A percentile compares a stretch with the other conserved stretches of the same genome.
Conservation (phyloP, 75 land plant genomes). For the Pseudotsuga menziesii region DNA sequence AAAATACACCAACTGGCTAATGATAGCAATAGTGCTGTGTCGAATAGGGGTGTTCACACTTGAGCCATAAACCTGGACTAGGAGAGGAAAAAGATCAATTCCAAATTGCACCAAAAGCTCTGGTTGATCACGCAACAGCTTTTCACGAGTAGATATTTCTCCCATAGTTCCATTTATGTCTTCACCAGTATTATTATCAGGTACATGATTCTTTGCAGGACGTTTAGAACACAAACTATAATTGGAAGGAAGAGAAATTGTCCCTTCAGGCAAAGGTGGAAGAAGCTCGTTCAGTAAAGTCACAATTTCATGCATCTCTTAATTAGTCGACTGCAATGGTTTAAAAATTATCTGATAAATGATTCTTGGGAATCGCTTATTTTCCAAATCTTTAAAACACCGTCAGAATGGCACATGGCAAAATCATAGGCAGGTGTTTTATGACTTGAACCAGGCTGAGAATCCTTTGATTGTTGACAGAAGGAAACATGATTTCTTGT, state of each 20-base stretch:
- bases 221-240: too few relatives aligned
- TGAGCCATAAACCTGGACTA: constrained; percentile 32
- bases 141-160: constrained; percentile 22
- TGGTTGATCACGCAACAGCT: constrained; percentile 36
- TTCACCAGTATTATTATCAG: too few relatives aligned
- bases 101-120: constrained; percentile 48
- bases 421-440: constrained; percentile 35
- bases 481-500: constrained; percentile 10
- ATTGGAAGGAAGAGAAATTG: not conserved
- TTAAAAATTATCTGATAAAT: not conserved
- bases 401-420: constrained; percentile 68
- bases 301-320: too few relatives aligned
- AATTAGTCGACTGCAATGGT: too few relatives aligned
- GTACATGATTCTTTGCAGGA: not conserved
- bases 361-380: constrained; percentile 4
- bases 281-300: too few relatives aligned
- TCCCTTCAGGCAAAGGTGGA: constrained; percentile 1
- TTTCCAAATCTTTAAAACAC: constrained; percentile 67
- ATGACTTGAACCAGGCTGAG: constrained; percentile 8
- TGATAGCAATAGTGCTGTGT: too few relatives aligned
- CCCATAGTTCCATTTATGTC: not conserved
- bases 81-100: constrained; percentile 48
- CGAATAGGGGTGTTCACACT: not conserved
- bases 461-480: constrained; percentile 11
- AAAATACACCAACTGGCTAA: too few relatives aligned